Percentiles rank a stretch among this genome's conserved stretches.
Evolutionary conservation across 139 green algal species (phyloP).

Genomic region (Chlorella sp.): DNA sequence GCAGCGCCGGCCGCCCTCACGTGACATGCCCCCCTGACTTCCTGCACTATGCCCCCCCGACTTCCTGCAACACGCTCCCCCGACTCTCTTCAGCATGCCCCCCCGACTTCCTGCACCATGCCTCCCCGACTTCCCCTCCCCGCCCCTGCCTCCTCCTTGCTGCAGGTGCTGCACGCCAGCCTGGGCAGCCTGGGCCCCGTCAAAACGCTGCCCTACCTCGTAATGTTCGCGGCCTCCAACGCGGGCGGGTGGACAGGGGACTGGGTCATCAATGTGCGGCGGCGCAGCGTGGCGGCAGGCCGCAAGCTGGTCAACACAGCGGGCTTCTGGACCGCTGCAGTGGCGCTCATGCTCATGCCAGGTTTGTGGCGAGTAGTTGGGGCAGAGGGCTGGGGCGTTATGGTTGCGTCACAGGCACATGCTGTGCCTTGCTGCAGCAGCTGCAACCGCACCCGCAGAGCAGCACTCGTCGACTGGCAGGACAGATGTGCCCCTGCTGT

Average conservation of each 20-base stretch:
- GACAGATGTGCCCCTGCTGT: too few relatives aligned
- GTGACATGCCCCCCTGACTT: too few relatives aligned
- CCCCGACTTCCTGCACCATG: too few relatives aligned
- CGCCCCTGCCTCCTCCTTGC: not conserved
- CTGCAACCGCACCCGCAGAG: too few relatives aligned
- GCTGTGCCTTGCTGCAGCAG: not conserved
- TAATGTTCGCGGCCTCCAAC: conserved; percentile 94
- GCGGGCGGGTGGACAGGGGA: conserved; percentile 87
- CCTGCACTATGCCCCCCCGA: too few relatives aligned
- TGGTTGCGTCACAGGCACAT: not conserved
- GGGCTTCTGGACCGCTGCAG: conserved; percentile 69
- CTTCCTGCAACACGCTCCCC: too few relatives aligned
- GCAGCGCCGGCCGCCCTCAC: too few relatives aligned
- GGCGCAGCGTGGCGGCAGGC: conserved; percentile 59
- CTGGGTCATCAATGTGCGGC: conserved; percentile 74
- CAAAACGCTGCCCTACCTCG: conserved; percentile 93
- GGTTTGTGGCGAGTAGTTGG: not conserved
- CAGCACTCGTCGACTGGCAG: too few relatives aligned
- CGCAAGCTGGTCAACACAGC: conserved; percentile 91
- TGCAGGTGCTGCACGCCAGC: conserved; percentile 76
- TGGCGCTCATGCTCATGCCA: conserved; percentile 81
- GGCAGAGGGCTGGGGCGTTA: not conserved
- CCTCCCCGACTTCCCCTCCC: not conserved
- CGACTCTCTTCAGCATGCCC: too few relatives aligned
- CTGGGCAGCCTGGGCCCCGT: conserved; percentile 76